Conservation (phyloP, 352 stramenopile species). For the Pythium vanterpoolii region DNA sequence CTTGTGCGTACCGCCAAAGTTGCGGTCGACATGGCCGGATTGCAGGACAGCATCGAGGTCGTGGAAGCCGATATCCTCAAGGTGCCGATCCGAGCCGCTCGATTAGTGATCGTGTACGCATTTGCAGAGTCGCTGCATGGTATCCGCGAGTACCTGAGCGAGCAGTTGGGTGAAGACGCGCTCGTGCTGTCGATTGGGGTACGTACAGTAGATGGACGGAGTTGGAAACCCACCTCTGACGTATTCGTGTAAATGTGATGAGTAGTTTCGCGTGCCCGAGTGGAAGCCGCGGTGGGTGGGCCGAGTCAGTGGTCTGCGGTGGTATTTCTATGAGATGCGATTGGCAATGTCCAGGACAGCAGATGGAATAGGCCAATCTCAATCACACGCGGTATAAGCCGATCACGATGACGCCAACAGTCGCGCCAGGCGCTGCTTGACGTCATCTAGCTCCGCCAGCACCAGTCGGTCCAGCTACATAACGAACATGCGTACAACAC, state of each 20-base stretch:
- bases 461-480: conserved; percentile 57
- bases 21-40: conserved; percentile 16
- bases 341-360: conserved; percentile 1
- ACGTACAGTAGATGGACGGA: conserved; percentile 9
- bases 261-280: conserved; percentile 67
- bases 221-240: neutral
- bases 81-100: conserved; percentile 41
- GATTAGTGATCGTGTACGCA: conserved; percentile 81
- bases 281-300: conserved; percentile 63
- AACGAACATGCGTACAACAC: neutral
- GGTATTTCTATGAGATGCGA: conserved; percentile 74
- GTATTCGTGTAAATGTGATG: neutral
- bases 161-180: conserved; percentile 35
- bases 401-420: conserved; percentile 27
- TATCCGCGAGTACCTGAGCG: conserved; percentile 49
- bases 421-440: conserved; percentile 61
- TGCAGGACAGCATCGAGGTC: conserved; percentile 48
- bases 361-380: neutral
- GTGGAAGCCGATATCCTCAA: conserved; percentile 55
- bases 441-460: conserved; percentile 55
- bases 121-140: conserved; percentile 71
- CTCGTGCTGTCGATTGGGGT: conserved; percentile 80
- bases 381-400: neutral
- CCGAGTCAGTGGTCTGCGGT: conserved; percentile 47
- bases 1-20: conserved; percentile 40